Evolutionary conservation across 441 rosid genomes (phyloP).

Genomic region (Raphanus hybrid): DNA sequence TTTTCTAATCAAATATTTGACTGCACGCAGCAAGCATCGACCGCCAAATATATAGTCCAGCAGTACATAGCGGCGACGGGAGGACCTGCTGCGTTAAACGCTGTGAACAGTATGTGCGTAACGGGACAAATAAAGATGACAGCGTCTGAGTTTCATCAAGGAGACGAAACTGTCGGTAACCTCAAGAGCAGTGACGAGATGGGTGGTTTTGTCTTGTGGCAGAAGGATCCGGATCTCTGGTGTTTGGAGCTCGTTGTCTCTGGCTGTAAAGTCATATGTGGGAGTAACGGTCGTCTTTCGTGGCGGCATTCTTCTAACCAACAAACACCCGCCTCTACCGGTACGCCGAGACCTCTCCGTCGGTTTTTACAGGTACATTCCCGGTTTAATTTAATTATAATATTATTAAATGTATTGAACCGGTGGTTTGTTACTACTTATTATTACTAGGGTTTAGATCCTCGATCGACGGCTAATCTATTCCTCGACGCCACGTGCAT

Average conservation of each 20-base stretch:
- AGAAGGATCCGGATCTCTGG: slow-evolving; percentile 90
- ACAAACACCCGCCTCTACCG: slow-evolving; percentile 58
- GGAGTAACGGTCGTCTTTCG: slow-evolving; percentile 76
- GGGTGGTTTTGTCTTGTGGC: slow-evolving; percentile 89
- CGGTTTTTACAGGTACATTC: slow-evolving; percentile 74
- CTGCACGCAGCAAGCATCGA: slow-evolving; percentile 80
- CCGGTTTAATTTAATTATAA: not conserved
- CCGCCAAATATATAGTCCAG: slow-evolving; percentile 91
- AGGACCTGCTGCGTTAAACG: slow-evolving; percentile 73
- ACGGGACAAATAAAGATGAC: slow-evolving; percentile 74
- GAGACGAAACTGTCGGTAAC: slow-evolving; percentile 42
- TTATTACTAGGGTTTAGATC: slow-evolving; percentile 96
- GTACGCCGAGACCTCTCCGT: slow-evolving; percentile 84
- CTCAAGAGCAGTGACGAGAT: slow-evolving; percentile 61
- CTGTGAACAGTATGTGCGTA: slow-evolving; percentile 86
- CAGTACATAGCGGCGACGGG: slow-evolving; percentile 92
- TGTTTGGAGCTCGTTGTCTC: slow-evolving; percentile 80
- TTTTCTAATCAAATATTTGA: too few species aligned
- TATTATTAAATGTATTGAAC: not conserved
- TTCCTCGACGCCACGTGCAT: slow-evolving; percentile 83
- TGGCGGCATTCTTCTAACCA: slow-evolving; percentile 90
- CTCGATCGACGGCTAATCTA: slow-evolving; percentile 81
- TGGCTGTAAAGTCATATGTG: slow-evolving; percentile 80
- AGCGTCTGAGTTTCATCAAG: slow-evolving; percentile 76
- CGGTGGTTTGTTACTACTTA: slow-evolving; percentile 11